Base-by-base conservation (phyloP, 768 basidiomycete genomes). In the Coprinopsis cinerea region DNA sequence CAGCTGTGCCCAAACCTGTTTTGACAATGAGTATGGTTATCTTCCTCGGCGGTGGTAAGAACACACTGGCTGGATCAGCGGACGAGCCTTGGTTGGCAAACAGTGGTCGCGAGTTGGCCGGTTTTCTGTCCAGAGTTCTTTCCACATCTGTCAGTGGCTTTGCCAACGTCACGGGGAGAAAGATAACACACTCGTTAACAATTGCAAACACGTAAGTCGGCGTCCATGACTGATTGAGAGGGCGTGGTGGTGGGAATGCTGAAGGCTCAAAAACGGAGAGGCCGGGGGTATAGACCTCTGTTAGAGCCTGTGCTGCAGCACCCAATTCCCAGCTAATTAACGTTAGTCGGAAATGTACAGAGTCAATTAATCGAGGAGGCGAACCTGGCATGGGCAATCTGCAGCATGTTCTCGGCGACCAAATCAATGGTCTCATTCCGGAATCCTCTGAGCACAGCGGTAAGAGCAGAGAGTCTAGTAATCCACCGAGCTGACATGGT, bases 31-130 rank as follows among this genome's bases (percentile, higher is more conserved):
- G 11, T 43, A 34, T 43, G 23, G 4, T 28, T 34, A 42, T 44
- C 34, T 23, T 43, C 26, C 20, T n/a, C n/a, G n/a, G n/a, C n/a
- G n/a, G n/a, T n/a, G 17, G 36, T 20, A 23, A 53, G 39, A 15
- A 62, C 71, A 41, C 51, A 75, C 75, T 81, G 2, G 82, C 77
- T 14, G 82, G 83, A 56, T 85, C 83, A 0, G 74, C 82, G 4
- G 76, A 79, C 25, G 78, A 75, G 25, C 75, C 75, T 46, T 78
- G 67, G 18, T 70, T 66, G 18, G 68, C 60, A 14, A 77, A 64
- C 22, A 84, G 62, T 7, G 77, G 58, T 24, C 71, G 56, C 14
- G 70, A 65, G 32, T 65, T 52, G 11, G 67, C 57, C 9, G 67
- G 64, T 47, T 71, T 75, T 34, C 53, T 54, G 5, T 57, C 51